These are phyloP conservation scores for Cyanidioschyzon merolae DNA, from an alignment of 23 red algal genomes.

Conservation along the genomic window DNA sequence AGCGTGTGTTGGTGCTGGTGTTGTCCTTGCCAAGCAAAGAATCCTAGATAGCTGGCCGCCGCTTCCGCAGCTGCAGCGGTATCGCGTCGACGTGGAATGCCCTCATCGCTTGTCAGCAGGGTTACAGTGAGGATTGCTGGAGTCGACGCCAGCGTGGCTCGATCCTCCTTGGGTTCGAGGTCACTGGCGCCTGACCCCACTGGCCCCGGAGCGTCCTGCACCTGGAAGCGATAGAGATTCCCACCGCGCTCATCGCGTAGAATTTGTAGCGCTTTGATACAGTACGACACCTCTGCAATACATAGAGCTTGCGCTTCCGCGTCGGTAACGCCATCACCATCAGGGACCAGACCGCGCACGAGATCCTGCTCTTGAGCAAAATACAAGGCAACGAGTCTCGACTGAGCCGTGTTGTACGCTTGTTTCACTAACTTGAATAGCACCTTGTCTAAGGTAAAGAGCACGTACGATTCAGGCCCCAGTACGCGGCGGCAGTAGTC, in stretches of 20 bases:
- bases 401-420: conserved; percentile 8
- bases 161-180: not conserved
- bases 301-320: not conserved
- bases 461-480: conserved; percentile 59
- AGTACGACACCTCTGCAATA: not conserved
- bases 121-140: not conserved
- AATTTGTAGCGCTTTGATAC: conserved; percentile 1
- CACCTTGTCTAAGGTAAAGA: conserved; percentile 83
- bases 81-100: not conserved
- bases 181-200: not conserved
- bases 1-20: not conserved
- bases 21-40: not conserved
- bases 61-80: not conserved
- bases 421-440: conserved; percentile 60
- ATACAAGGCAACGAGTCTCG: not conserved
- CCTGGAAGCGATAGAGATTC: conserved; percentile 4
- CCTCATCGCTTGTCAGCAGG: not conserved
- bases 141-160: too few species aligned
- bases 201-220: not conserved
- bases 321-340: not conserved
- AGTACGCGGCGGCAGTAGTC: conserved; percentile 63
- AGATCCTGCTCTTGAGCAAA: not conserved
- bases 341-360: not conserved
- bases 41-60: not conserved
- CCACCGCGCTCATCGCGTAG: conserved; percentile 9